Conservation (phyloP, 441 rosid genomes). For the Erodium texanum region DNA sequence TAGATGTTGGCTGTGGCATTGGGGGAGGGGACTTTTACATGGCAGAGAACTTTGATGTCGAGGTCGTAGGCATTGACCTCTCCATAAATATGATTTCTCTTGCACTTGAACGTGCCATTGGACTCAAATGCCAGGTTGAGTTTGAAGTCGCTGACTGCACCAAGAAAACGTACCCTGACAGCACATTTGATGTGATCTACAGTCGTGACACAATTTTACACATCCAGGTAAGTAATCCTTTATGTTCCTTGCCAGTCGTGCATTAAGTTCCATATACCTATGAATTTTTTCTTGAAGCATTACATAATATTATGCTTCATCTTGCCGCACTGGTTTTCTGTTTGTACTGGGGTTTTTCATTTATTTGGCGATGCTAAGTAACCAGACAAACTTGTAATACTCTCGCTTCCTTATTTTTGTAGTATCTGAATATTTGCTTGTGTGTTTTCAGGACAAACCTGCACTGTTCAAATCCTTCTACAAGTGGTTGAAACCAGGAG, state of each 20-base stretch:
- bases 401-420: neutral
- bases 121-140: constrained; percentile 76
- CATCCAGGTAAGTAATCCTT: constrained; percentile 54
- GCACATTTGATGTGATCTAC: constrained; percentile 78
- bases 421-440: neutral
- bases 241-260: neutral
- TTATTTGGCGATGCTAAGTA: neutral
- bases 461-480: constrained; percentile 74
- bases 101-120: constrained; percentile 88
- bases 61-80: constrained; percentile 88
- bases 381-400: neutral
- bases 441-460: constrained; percentile 69
- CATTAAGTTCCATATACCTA: neutral
- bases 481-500: constrained; percentile 95
- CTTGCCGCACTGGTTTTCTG: neutral
- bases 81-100: constrained; percentile 90
- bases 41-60: constrained; percentile 78
- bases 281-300: neutral
- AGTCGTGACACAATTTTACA: constrained; percentile 91
- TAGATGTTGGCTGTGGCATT: constrained; percentile 98
- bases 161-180: constrained; percentile 62
- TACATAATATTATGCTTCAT: neutral
- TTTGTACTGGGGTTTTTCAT: neutral
- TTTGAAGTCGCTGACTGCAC: constrained; percentile 98
- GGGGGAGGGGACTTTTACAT: constrained; percentile 98